phyloP scores from a whole-genome alignment of 352 stramenopile species.

The Pythium utonaiense region DNA sequence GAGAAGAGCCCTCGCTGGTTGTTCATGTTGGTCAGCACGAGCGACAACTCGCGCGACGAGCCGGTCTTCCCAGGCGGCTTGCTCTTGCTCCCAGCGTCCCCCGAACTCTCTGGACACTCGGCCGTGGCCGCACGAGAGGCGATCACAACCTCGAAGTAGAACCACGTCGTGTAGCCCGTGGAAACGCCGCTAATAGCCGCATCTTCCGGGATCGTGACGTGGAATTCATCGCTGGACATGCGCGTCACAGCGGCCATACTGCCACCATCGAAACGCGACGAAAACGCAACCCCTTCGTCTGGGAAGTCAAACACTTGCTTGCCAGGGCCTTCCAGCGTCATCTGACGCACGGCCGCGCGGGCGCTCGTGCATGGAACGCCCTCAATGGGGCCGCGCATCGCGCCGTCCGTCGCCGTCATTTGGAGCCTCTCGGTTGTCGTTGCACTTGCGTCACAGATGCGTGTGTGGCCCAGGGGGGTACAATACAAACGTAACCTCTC shows the following conservation, averaged over 20 bases:
- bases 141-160: conserved; percentile 35
- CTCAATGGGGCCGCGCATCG: neutral
- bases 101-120: neutral
- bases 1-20: conserved; percentile 35
- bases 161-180: conserved; percentile 46
- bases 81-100: neutral
- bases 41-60: conserved; percentile 13
- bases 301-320: conserved; percentile 35
- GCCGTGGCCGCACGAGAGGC: neutral
- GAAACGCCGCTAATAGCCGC: conserved; percentile 33
- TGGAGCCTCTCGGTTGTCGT: neutral
- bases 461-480: neutral
- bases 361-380: neutral
- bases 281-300: conserved; percentile 29
- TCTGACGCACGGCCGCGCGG: neutral
- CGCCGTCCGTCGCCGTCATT: conserved; percentile 4
- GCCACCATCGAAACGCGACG: conserved; percentile 37
- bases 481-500: neutral
- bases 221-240: conserved; percentile 21
- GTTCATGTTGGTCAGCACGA: conserved; percentile 44
- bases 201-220: conserved; percentile 40
- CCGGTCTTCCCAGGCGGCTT: neutral
- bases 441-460: neutral
- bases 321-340: conserved; percentile 24
- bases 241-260: conserved; percentile 27